phyloP scores from a whole-genome alignment of 805 yeast genomes.

The Helenozyma rhizophorensis region DNA sequence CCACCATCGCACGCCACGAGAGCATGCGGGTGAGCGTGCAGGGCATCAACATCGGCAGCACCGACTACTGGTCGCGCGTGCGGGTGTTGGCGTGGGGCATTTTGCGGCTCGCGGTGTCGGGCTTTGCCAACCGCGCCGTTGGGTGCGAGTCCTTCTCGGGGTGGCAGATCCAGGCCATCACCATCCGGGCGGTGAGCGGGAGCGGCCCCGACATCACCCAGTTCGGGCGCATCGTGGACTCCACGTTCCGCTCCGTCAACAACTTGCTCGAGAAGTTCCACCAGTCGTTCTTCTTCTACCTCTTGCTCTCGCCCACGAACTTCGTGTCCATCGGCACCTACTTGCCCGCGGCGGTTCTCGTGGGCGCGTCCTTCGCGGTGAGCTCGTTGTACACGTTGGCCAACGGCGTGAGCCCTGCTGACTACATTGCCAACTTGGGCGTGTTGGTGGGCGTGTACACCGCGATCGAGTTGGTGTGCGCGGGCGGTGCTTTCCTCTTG shows the following conservation, averaged over 20 bases:
- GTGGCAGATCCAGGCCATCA: slow-evolving; percentile 90
- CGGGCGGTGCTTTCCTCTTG: slow-evolving; percentile 20
- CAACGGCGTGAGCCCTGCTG: slow-evolving; percentile 30
- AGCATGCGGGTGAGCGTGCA: slow-evolving; percentile 68
- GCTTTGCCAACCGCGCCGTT: slow-evolving; percentile 59
- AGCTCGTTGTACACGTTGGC: slow-evolving; percentile 59
- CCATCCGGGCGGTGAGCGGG: slow-evolving; percentile 65
- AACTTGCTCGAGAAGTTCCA: slow-evolving; percentile 93
- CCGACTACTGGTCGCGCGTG: slow-evolving; percentile 53
- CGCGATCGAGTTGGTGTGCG: slow-evolving; percentile 21
- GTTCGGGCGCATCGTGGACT: slow-evolving; percentile 86
- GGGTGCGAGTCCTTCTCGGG: slow-evolving; percentile 89
- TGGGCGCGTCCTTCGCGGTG: slow-evolving; percentile 65
- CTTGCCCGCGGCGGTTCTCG: slow-evolving; percentile 75
- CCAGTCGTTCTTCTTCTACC: slow-evolving; percentile 92
- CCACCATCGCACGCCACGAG: slow-evolving; percentile 71
- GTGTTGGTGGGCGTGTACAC: slow-evolving; percentile 25
- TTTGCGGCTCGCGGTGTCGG: slow-evolving; percentile 64
- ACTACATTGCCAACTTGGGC: slow-evolving; percentile 20
- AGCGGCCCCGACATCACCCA: slow-evolving; percentile 73
- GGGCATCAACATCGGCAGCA: slow-evolving; percentile 44
- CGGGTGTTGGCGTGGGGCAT: slow-evolving; percentile 61
- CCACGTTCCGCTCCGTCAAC: slow-evolving; percentile 81
- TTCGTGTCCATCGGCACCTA: slow-evolving; percentile 95
- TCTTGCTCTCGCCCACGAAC: slow-evolving; percentile 67